Conservation (phyloP, 345 rosid species). For the Euphorbia lathyris region DNA sequence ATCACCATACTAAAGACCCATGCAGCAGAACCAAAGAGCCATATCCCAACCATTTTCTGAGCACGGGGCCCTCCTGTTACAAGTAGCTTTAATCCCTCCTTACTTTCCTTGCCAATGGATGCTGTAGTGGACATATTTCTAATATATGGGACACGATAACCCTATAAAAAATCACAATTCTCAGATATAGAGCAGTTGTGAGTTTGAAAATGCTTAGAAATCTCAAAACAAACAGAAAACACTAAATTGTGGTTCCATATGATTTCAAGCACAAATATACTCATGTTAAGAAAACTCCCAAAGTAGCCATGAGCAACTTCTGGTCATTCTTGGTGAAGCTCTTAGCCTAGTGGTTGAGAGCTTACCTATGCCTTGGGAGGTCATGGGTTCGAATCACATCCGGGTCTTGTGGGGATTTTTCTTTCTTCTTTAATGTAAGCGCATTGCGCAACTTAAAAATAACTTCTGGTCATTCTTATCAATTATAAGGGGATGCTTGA, state of each 20-base stretch:
- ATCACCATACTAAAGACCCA: conserved; percentile 96
- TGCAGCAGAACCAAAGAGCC: conserved; percentile 95
- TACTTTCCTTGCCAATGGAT: conserved; percentile 40
- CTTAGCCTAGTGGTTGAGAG: no score
- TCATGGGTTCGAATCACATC: no score
- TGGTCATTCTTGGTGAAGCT: not conserved
- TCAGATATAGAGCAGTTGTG: not conserved
- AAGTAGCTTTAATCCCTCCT: conserved; percentile 67
- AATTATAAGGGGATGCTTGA: not conserved
- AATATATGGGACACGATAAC: conserved; percentile 32
- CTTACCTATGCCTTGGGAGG: no score
- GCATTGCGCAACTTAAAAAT: no score
- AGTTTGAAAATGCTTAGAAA: not conserved
- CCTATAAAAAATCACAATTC: conserved; percentile 29
- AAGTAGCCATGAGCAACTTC: not conserved
- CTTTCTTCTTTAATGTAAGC: no score
- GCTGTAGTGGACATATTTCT: conserved; percentile 57
- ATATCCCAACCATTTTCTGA: conserved; percentile 80
- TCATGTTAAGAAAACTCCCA: not conserved
- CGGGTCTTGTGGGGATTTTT: no score
- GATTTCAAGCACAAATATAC: not conserved
- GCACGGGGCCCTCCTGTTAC: conserved; percentile 80
- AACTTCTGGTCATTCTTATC: not conserved
- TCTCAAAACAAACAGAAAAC: not conserved
- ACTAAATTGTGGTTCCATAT: not conserved